Percentiles rank a stretch among this genome's conserved stretches.
Evolutionary conservation across 164 flowering plant genomes (phyloP).

Genomic region (Macadamia integrifolia): DNA sequence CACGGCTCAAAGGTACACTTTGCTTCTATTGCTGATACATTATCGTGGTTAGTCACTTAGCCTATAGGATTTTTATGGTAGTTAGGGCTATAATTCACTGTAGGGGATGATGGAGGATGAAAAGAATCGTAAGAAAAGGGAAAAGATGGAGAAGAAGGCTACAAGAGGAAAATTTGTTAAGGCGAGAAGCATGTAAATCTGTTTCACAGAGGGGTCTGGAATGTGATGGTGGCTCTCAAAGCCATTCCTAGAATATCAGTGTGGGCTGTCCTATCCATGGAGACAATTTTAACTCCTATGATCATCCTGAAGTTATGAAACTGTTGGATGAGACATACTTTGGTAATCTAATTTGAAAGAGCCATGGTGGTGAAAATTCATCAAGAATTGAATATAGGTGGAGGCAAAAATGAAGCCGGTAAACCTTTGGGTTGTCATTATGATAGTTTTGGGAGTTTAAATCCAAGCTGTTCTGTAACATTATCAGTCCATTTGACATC

Average conservation of each 20-base stretch:
- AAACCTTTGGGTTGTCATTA: background rate
- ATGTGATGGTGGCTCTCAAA: background rate
- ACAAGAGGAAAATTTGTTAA: conserved; percentile 61
- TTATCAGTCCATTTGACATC: background rate
- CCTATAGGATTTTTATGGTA: background rate
- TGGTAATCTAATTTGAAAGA: background rate
- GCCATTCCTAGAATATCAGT: background rate
- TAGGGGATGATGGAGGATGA: conserved; percentile 79
- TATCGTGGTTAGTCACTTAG: background rate
- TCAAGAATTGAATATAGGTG: background rate
- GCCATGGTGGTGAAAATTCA: background rate
- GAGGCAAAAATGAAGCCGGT: background rate
- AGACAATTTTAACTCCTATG: background rate
- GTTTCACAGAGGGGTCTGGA: background rate
- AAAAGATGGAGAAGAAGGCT: conserved; percentile 92
- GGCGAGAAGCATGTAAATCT: conserved; percentile 39
- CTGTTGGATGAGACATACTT: background rate
- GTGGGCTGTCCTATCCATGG: background rate
- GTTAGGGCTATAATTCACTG: background rate
- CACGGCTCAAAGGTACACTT: conserved; percentile 68
- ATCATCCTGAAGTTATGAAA: background rate
- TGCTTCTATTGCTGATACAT: background rate
- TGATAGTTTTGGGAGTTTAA: background rate
- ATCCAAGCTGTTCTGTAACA: background rate
- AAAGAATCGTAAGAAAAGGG: conserved; percentile 83